Conservation (phyloP, 2,329 filamentous ascomycete genomes). For the Botrytis deweyae region DNA sequence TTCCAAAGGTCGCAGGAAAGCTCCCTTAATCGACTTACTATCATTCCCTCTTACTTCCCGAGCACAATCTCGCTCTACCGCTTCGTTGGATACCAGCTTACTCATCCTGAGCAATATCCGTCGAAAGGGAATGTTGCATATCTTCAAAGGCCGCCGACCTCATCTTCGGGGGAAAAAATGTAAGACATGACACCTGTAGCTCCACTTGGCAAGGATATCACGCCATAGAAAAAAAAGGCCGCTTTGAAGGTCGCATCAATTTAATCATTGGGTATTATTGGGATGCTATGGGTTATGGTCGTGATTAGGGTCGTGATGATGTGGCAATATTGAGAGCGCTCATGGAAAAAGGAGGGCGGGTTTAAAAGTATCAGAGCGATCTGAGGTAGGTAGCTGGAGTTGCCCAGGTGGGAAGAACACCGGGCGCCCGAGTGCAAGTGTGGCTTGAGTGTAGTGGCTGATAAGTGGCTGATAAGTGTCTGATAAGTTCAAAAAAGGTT, state of each 20-base stretch:
- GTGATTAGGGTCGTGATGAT: not conserved
- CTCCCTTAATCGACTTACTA: not conserved
- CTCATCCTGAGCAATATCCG: not conserved
- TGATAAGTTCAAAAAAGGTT: not conserved
- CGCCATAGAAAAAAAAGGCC: not conserved
- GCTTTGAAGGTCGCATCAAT: conserved; percentile 7
- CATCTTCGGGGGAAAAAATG: not conserved
- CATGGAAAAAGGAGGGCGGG: not conserved
- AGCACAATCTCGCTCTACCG: not conserved
- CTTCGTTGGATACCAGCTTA: not conserved
- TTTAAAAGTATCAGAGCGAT: not conserved
- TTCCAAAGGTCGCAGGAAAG: not conserved
- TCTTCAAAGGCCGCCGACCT: conserved; percentile 7
- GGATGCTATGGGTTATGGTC: not conserved
- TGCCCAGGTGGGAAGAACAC: not conserved
- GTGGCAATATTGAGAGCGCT: not conserved
- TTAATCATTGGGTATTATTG: not conserved
- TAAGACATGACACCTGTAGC: not conserved
- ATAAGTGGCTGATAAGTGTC: not conserved
- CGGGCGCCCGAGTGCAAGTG: no score
- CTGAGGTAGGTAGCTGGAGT: not conserved
- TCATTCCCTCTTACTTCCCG: not conserved
- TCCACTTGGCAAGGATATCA: not conserved
- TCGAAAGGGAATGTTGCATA: not conserved
- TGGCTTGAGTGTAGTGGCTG: conserved; percentile 6